Conservation (phyloP, 257 asterid genomes). For the Solanum etuberosum region DNA sequence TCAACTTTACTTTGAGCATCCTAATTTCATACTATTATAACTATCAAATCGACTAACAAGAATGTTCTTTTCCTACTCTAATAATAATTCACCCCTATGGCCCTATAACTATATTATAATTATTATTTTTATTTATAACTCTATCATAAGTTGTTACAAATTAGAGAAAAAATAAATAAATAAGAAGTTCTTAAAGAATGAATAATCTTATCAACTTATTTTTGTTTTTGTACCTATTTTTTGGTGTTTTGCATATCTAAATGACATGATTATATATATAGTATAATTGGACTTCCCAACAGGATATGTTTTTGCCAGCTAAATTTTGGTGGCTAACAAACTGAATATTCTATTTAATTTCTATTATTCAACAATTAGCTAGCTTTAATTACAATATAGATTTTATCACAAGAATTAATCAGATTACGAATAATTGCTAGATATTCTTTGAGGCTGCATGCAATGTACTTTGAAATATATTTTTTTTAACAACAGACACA, state of each 20-base stretch:
- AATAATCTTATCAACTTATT: background rate
- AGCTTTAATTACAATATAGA: background rate
- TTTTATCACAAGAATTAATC: background rate
- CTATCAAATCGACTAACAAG: background rate
- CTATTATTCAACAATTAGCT: background rate
- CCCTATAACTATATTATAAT: too few species aligned
- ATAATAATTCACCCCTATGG: background rate
- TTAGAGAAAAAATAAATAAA: background rate
- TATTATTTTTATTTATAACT: too few species aligned
- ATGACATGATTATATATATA: background rate
- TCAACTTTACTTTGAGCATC: background rate
- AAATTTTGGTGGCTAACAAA: background rate
- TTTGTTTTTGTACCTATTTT: background rate
- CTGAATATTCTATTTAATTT: background rate
- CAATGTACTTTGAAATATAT: background rate
- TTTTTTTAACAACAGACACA: background rate
- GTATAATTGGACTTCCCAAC: background rate
- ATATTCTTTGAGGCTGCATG: background rate
- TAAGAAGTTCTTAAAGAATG: background rate
- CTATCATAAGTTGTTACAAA: background rate
- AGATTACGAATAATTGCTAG: background rate
- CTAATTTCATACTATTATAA: background rate
- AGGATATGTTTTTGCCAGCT: constrained; percentile 1
- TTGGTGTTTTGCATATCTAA: background rate
- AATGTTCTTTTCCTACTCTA: background rate